These are phyloP conservation scores for Eimeria necatrix DNA, from an alignment of 169 alveolate genomes.

Conservation along the genomic window DNA sequence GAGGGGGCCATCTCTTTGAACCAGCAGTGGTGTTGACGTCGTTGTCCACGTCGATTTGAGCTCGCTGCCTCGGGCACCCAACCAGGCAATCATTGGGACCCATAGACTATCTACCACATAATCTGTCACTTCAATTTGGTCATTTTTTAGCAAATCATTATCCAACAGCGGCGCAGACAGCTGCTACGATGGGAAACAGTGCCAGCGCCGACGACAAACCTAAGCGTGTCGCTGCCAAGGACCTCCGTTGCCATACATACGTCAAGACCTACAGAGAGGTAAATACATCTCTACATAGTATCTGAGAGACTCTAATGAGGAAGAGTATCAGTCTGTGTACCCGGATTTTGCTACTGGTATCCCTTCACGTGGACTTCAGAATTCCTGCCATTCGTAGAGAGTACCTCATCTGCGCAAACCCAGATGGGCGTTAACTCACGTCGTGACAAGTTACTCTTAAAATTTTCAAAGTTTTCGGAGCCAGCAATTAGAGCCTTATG, in stretches of 20 bases:
- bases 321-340: neutral
- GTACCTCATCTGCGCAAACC: too few relatives aligned
- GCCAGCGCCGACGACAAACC: slow-evolving; percentile 78
- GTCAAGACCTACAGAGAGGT: slow-evolving; percentile 70
- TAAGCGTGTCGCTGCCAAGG: slow-evolving; percentile 58
- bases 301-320: neutral
- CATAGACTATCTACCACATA: neutral
- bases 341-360: neutral
- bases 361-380: neutral
- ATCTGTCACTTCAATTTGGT: neutral
- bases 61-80: slow-evolving; percentile 49
- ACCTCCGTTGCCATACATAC: slow-evolving; percentile 66
- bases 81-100: neutral
- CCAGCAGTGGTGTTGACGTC: slow-evolving; percentile 30
- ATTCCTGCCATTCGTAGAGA: too few relatives aligned
- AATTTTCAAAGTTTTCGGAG: too few relatives aligned
- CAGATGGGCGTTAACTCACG: too few relatives aligned
- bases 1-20: neutral
- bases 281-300: neutral
- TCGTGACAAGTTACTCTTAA: too few relatives aligned
- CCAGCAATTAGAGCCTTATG: too few relatives aligned
- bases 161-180: slow-evolving; percentile 61
- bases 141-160: neutral
- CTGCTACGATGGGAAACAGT: slow-evolving; percentile 67
- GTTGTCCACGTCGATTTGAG: slow-evolving; percentile 70